Evolutionary conservation across 257 asterid species (phyloP).

Genomic region (Solanum pennellii): DNA sequence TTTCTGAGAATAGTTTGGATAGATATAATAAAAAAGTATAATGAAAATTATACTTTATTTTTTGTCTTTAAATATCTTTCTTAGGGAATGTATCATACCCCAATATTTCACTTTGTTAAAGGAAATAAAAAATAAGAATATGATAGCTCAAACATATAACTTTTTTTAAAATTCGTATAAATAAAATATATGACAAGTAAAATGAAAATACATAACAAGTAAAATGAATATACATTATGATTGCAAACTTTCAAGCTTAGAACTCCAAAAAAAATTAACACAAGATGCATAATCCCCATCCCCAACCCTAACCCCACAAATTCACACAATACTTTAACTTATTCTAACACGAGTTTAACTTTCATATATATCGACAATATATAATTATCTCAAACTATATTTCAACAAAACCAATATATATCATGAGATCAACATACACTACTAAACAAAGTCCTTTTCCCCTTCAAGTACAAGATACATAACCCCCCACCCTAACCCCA

Average conservation of each 20-base stretch:
- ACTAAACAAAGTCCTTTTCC: too few species aligned
- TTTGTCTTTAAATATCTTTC: too few species aligned
- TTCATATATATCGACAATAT: not conserved
- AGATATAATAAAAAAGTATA: too few species aligned
- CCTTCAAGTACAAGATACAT: not conserved
- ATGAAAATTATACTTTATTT: too few species aligned
- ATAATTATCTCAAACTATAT: not conserved
- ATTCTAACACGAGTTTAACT: not conserved
- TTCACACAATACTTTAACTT: not conserved
- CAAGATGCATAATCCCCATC: not conserved
- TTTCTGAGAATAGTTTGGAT: too few species aligned
- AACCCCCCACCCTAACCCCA: not conserved
- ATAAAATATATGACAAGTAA: not conserved
- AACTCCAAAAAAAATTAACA: not conserved
- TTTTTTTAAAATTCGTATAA: too few species aligned
- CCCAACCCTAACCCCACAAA: not conserved
- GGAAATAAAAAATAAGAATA: too few species aligned
- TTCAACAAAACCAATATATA: not conserved
- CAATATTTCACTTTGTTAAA: too few species aligned
- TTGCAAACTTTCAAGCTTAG: not conserved
- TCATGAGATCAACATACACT: too few species aligned
- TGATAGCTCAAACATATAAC: too few species aligned
- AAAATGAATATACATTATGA: not conserved
- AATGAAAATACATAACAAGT: not conserved
- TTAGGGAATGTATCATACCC: too few species aligned